Percentiles rank a stretch among this genome's conserved stretches.
These are phyloP conservation scores for Pleurotus tuoliensis DNA, from an alignment of 768 basidiomycete genomes.

Conservation along the genomic window DNA sequence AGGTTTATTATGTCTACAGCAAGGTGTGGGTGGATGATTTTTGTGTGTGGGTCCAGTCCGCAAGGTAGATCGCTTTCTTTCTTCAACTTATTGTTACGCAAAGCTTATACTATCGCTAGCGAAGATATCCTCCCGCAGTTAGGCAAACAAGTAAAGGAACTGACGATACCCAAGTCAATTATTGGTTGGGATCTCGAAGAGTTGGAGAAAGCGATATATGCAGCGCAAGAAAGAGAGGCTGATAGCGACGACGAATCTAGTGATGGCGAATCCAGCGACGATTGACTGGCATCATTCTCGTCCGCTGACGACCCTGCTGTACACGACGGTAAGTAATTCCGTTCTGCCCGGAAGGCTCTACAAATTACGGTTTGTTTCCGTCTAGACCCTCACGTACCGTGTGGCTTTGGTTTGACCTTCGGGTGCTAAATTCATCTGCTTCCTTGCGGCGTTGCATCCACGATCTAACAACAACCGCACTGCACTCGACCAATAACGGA, in stretches of 20 bases:
- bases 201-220: constrained; percentile 54
- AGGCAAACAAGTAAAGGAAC: constrained; percentile 33
- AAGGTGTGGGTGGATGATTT: constrained; percentile 87
- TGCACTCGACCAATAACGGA: too few relatives aligned
- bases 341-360: too few relatives aligned
- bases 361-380: too few relatives aligned
- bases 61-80: constrained; percentile 42
- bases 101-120: constrained; percentile 30
- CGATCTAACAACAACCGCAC: too few relatives aligned
- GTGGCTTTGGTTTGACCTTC: too few relatives aligned
- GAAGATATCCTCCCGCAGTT: constrained; percentile 51
- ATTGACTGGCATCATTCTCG: too few relatives aligned
- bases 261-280: background rate
- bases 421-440: too few relatives aligned
- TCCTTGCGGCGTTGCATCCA: too few relatives aligned
- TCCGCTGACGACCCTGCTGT: too few relatives aligned
- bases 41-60: constrained; percentile 74
- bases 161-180: constrained; percentile 45
- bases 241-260: constrained; percentile 73
- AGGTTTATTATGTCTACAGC: constrained; percentile 85
- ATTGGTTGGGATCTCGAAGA: constrained; percentile 72
- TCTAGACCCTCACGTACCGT: too few relatives aligned
- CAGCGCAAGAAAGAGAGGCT: constrained; percentile 30
- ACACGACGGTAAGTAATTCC: too few relatives aligned
- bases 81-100: background rate